These are phyloP conservation scores for Blumeria graminis DNA, from an alignment of 2,329 filamentous ascomycete species.

Conservation along the genomic window DNA sequence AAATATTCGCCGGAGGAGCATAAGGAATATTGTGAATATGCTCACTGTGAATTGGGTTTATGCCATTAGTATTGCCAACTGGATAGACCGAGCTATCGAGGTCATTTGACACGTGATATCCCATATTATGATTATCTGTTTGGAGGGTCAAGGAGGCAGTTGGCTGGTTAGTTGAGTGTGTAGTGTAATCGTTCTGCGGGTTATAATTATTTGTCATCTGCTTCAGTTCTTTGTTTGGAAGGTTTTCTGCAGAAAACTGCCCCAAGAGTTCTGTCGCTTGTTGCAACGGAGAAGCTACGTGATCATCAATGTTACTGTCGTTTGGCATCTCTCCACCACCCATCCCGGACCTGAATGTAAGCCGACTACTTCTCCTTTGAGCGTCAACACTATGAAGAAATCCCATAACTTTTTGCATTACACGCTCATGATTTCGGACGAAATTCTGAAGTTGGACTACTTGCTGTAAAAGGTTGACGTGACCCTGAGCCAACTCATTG, in stretches of 20 bases:
- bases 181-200: slow-evolving; percentile 13
- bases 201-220: slow-evolving; percentile 26
- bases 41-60: slow-evolving; percentile 83
- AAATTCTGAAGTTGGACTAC: slow-evolving; percentile 35
- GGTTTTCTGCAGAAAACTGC: slow-evolving; percentile 39
- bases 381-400: slow-evolving; percentile 40
- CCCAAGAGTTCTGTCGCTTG: slow-evolving; percentile 41
- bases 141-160: slow-evolving; percentile 16
- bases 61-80: slow-evolving; percentile 71
- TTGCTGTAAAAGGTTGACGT: slow-evolving; percentile 36
- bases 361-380: slow-evolving; percentile 35
- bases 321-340: slow-evolving; percentile 12
- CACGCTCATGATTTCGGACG: slow-evolving; percentile 42
- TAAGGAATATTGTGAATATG: slow-evolving; percentile 92
- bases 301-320: slow-evolving; percentile 23
- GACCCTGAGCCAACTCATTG: slow-evolving; percentile 45
- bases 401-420: slow-evolving; percentile 47
- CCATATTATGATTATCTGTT: slow-evolving; percentile 19
- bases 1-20: slow-evolving; percentile 41
- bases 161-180: slow-evolving; percentile 13
- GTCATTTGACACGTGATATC: slow-evolving; percentile 23
- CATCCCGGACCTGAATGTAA: slow-evolving; percentile 19
- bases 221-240: slow-evolving; percentile 40
- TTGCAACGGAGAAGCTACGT: slow-evolving; percentile 41
- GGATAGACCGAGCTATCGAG: slow-evolving; percentile 64